A percentile compares a stretch with the other conserved stretches of the same genome.
Evolutionary conservation across 2,329 filamentous ascomycete species (phyloP).

Genomic region (Paracamarosporium sp.): DNA sequence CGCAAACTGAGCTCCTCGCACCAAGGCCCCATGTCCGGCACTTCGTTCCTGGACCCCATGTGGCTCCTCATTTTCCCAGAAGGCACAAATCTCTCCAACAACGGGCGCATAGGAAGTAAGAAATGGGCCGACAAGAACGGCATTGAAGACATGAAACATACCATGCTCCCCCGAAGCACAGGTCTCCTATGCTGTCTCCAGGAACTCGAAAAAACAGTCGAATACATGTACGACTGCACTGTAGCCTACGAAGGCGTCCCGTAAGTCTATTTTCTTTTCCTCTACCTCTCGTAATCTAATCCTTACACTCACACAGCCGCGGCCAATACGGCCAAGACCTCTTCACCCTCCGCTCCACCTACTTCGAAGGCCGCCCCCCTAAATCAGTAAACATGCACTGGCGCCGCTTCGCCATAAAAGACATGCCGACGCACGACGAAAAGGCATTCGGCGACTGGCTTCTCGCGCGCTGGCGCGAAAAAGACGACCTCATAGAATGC

Average conservation of each 20-base stretch:
- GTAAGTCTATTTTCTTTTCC: constrained; percentile 62
- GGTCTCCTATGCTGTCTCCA: constrained; percentile 81
- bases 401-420: constrained; percentile 80
- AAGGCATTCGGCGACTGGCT: constrained; percentile 83
- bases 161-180: constrained; percentile 79
- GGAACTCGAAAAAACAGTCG: constrained; percentile 75
- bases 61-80: constrained; percentile 90
- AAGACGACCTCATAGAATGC: constrained; percentile 84
- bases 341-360: constrained; percentile 85
- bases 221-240: constrained; percentile 91
- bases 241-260: constrained; percentile 93
- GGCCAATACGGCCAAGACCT: constrained; percentile 81
- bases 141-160: constrained; percentile 72
- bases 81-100: constrained; percentile 81
- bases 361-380: constrained; percentile 85
- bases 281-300: neutral
- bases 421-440: constrained; percentile 78
- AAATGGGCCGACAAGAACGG: constrained; percentile 78
- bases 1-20: constrained; percentile 68
- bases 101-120: constrained; percentile 72
- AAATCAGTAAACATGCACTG: constrained; percentile 97
- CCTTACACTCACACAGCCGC: constrained; percentile 32
- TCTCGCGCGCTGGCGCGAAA: constrained; percentile 84
- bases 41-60: constrained; percentile 73
- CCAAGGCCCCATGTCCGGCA: constrained; percentile 45